A percentile compares a stretch with the other conserved stretches of the same genome.
Conservation (phyloP, 2,329 filamentous ascomycete species). For the Diaporthe sp. region DNA sequence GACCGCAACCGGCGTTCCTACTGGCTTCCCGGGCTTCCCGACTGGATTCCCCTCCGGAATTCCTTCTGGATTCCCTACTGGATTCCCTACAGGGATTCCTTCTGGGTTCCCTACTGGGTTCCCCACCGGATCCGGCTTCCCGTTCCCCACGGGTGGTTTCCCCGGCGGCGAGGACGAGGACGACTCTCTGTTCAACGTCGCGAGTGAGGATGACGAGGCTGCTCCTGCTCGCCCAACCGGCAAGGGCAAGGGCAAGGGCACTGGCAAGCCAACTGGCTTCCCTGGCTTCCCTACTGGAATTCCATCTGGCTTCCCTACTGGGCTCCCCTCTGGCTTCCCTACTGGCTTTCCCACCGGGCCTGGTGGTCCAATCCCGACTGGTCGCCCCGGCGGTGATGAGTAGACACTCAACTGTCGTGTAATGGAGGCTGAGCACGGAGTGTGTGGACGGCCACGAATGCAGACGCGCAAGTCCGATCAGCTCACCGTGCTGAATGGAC, state of each 20-base stretch:
- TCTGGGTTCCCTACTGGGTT: background rate
- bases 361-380: background rate
- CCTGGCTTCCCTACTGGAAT: background rate
- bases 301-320: background rate
- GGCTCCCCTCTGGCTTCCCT: background rate
- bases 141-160: slow-evolving; percentile 18
- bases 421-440: background rate
- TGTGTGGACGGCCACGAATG: background rate
- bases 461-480: background rate
- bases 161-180: slow-evolving; percentile 6
- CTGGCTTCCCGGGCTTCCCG: background rate
- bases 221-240: background rate
- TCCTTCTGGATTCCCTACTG: background rate
- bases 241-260: slow-evolving; percentile 19
- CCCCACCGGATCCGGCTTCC: slow-evolving; percentile 10
- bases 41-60: background rate
- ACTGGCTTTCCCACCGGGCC: background rate
- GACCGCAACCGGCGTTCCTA: background rate
- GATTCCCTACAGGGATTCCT: background rate
- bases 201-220: background rate
- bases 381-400: background rate
- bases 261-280: background rate
- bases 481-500: background rate
- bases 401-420: background rate
- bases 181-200: background rate